Conservation (phyloP, 805 yeast genomes). For the Grigorovia humatica region DNA sequence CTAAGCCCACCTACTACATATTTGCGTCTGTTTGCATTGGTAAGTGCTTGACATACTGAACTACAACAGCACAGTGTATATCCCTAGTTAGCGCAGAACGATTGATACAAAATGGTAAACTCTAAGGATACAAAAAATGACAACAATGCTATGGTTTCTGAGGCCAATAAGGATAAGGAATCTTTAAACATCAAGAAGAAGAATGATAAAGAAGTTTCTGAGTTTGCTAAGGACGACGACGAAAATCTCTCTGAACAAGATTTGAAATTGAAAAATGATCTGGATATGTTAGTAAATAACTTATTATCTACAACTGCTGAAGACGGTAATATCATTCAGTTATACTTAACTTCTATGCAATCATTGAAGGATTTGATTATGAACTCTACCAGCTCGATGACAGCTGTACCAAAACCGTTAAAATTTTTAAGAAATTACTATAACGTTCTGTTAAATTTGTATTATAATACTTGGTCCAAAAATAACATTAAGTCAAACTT, state of each 20-base stretch:
- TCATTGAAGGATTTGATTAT: constrained; percentile 69
- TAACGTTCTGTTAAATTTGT: constrained; percentile 44
- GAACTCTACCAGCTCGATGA: constrained; percentile 95
- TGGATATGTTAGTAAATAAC: constrained; percentile 79
- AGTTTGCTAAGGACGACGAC: constrained; percentile 33
- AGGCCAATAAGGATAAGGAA: background rate
- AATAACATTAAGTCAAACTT: background rate
- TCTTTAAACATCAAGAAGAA: background rate
- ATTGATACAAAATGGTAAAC: background rate
- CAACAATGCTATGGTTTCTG: background rate
- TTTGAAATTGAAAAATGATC: constrained; percentile 71
- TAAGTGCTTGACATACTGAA: no score
- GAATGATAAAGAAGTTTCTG: constrained; percentile 4
- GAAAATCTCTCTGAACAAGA: constrained; percentile 94
- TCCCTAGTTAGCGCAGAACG: background rate
- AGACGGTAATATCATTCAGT: constrained; percentile 18
- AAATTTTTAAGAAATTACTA: constrained; percentile 88
- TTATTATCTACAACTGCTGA: constrained; percentile 38
- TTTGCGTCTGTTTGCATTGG: background rate
- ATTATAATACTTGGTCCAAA: constrained; percentile 57
- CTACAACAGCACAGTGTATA: no score
- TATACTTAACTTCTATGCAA: constrained; percentile 53
- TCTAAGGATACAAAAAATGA: constrained; percentile 19
- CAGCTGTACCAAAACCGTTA: constrained; percentile 98
- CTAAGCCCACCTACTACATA: background rate